Evolutionary conservation across 352 stramenopile species (phyloP), one percentile per base, ranked within the genome.

Genomic region (Globisporangium barbulae): DNA sequence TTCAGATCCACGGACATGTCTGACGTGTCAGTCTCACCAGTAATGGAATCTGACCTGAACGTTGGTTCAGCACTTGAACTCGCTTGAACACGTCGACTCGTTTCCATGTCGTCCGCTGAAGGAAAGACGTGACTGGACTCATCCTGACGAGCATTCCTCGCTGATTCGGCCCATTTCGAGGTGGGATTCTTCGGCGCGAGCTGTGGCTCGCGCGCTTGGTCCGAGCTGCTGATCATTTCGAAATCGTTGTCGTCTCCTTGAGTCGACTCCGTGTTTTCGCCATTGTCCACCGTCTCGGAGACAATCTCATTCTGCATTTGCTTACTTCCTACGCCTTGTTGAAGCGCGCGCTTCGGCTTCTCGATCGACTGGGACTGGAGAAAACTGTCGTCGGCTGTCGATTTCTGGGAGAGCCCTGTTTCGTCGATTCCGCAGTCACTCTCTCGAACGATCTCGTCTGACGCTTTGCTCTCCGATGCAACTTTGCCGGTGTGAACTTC

Each of bases 391-490:
- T 37, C 48, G 4, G 21, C 33, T 12, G 33, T 42, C 37, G 59
- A 57, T 15, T 70, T 71, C 9, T 62, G 53, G 19, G 64, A 69
- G 33, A 72, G 73, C 13, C 69, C 73, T 19, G 59, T 42, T 33
- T 73, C 64, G 19, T 73, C 70, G 2, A 65, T 35, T 5, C 56
- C 56, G 56, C 59, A 64, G 53, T 61, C 71, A 42, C 82, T 91
- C 52, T 91, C 82, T 33, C 78, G 76, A 10, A 91, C 79, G 50
- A 91, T 88, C 53, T 90, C 81, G 33, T 69, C 63, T 12, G 25
- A 47, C 37, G 39, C 39, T 13, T 13, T 35, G 30, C 25, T 56
- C 25, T 37, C 45, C 5, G 45, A 28, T 53, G 31, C 50, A 41
- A 19, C 28, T 9, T 19, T 22, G 50, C n/a, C 28, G 12, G 30